These are phyloP conservation scores for Rubroboletus pulcherrimus DNA, from an alignment of 768 basidiomycete genomes.

Conservation along the genomic window DNA sequence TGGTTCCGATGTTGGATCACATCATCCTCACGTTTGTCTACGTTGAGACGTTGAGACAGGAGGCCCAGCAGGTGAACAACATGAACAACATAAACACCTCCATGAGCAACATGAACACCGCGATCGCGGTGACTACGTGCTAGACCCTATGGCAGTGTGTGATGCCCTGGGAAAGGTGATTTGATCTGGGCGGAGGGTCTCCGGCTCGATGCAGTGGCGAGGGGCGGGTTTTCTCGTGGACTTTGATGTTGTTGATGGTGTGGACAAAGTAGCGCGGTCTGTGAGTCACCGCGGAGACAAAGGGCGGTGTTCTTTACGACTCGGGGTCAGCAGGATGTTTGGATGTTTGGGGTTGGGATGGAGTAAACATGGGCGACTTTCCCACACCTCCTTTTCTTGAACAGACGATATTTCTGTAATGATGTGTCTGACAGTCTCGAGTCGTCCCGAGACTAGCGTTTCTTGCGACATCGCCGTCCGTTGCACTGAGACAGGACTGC, in stretches of 20 bases:
- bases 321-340: not conserved
- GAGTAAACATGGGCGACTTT: slow-evolving; percentile 89
- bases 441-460: slow-evolving; percentile 66
- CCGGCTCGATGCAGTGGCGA: not conserved
- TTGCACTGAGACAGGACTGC: too few relatives aligned
- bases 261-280: slow-evolving; percentile 1
- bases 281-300: not conserved
- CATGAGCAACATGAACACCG: too few relatives aligned
- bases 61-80: too few relatives aligned
- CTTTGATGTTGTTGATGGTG: not conserved
- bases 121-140: too few relatives aligned
- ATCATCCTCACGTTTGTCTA: too few relatives aligned
- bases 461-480: slow-evolving; percentile 31
- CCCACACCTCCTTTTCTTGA: slow-evolving; percentile 98
- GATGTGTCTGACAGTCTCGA: slow-evolving; percentile 66
- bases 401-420: slow-evolving; percentile 85
- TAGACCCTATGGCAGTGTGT: not conserved
- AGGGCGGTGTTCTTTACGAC: too few relatives aligned
- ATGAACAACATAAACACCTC: too few relatives aligned
- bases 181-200: not conserved
- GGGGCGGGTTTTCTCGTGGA: not conserved
- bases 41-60: too few relatives aligned
- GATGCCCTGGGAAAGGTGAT: not conserved
- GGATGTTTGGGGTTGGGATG: not conserved
- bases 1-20: too few relatives aligned